phyloP scores from a whole-genome alignment of 129 eudicot genomes.

The Lactuca saligna region DNA sequence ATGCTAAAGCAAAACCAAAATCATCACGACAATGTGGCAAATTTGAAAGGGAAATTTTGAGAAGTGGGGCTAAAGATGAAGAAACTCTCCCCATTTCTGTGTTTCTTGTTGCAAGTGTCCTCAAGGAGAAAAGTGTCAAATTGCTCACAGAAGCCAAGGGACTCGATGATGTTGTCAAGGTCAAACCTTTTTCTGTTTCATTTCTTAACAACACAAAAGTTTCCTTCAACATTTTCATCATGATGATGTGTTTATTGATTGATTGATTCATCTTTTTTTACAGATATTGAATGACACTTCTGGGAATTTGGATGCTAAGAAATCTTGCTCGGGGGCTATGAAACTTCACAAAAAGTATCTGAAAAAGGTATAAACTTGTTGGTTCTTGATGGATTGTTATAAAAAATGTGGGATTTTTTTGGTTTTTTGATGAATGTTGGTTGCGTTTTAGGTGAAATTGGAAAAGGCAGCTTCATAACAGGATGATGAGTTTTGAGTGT shows the following conservation, averaged over 20 bases:
- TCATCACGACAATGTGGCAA: slow-evolving; percentile 88
- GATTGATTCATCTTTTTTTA: background rate
- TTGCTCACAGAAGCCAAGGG: slow-evolving; percentile 91
- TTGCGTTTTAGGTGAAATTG: slow-evolving; percentile 33
- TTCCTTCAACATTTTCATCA: slow-evolving; percentile 8
- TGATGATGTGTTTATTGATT: slow-evolving; percentile 1
- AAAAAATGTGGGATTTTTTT: background rate
- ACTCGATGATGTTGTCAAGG: slow-evolving; percentile 94
- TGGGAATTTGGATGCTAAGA: slow-evolving; percentile 81
- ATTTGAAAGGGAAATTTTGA: slow-evolving; percentile 75
- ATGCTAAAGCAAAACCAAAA: slow-evolving; percentile 67
- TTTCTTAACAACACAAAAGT: background rate
- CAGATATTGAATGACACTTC: slow-evolving; percentile 87
- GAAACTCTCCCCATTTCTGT: slow-evolving; percentile 92
- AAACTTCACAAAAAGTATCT: slow-evolving; percentile 93
- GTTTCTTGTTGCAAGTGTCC: slow-evolving; percentile 91
- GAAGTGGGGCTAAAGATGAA: slow-evolving; percentile 51
- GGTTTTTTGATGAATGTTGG: background rate
- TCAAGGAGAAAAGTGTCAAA: slow-evolving; percentile 76
- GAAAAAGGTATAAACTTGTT: slow-evolving; percentile 37
- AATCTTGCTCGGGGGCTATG: slow-evolving; percentile 82
- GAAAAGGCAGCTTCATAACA: slow-evolving; percentile 27
- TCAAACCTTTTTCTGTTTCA: slow-evolving; percentile 11
- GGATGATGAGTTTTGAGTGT: background rate
- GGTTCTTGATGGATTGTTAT: slow-evolving; percentile 1